Conservation (phyloP, 169 alveolate genomes). For the Plasmodium fragile region DNA sequence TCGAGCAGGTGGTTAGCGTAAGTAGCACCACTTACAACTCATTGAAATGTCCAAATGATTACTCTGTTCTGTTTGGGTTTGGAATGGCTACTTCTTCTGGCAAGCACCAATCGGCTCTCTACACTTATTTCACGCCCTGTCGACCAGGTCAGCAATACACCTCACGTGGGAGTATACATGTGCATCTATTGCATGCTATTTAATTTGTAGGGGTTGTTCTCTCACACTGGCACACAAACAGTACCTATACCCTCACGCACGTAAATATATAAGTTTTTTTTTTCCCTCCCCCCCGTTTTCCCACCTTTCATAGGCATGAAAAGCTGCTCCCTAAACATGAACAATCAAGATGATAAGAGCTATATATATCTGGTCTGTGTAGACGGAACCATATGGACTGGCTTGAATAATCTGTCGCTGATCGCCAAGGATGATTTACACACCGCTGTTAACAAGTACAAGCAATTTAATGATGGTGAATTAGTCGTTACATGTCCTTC, state of each 20-base stretch:
- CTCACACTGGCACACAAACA: not conserved
- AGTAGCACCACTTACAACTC: constrained; percentile 34
- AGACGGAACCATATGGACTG: constrained; percentile 70
- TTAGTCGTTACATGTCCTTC: constrained; percentile 37
- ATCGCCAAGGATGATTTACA: constrained; percentile 53
- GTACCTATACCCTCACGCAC: not conserved
- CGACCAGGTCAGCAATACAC: constrained; percentile 76
- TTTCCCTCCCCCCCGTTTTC: not conserved
- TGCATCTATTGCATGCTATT: not conserved
- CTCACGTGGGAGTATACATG: not conserved
- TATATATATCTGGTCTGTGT: constrained; percentile 49
- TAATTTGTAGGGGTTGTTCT: not conserved
- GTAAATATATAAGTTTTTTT: not conserved
- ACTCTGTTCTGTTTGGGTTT: constrained; percentile 76
- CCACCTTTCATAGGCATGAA: constrained; percentile 37
- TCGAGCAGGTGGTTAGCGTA: constrained; percentile 61
- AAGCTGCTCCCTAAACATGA: constrained; percentile 68
- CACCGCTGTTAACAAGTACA: constrained; percentile 20
- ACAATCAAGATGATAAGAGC: constrained; percentile 12
- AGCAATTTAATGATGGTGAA: constrained; percentile 59
- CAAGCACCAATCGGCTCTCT: constrained; percentile 45
- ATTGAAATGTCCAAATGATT: constrained; percentile 78
- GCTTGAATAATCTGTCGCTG: constrained; percentile 14
- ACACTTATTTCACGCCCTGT: constrained; percentile 69
- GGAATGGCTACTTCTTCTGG: constrained; percentile 76